Evolutionary conservation across 1,284 basidiomycete species (phyloP), one percentile per base, ranked within the genome.

Genomic region (Fistulina hepatica): DNA sequence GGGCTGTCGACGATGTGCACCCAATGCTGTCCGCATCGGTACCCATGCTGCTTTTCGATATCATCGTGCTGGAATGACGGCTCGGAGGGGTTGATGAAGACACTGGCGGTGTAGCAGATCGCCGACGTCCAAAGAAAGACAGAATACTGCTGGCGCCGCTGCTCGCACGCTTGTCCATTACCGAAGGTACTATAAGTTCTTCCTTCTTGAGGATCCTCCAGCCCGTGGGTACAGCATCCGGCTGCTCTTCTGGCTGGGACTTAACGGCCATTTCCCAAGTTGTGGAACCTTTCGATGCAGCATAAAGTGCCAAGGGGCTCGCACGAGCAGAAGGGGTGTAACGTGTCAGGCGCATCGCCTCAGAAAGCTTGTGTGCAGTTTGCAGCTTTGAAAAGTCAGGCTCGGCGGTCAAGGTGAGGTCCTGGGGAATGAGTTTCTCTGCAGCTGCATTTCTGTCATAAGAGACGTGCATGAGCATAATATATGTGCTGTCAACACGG

Each of bases 231-330:
- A 65, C 56, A 44, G 74, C 73, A 25, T 79, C 73, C 21, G 64
- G 58, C n/a, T 58, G 45, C 23, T 61, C 44, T 13, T 70, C 71
- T 24, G 67, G 64, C 32, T 59, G 61, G 3, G 69, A 61, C 53
- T 74, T 81, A 1, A 83, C 59, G 10, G 76, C 68, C 9, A 63
- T 63, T 50, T 84, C 78, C 82, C 82, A 85, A 21, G 79, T 72
- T 12, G 70, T 69, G 4, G 76, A 78, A 2, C 79, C 80, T 53
- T 78, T 81, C 0, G 76, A 72, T 7, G 71, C 62, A 26, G 80
- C 51, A 48, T 80, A 74, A 40, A 72, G 63, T 8, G 75, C 65
- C 56, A 83, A 65, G 2, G 81, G 81, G 46, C 81, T 80, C 25
- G 51, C 54, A 16, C 65, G 65, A 5, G 73, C 64, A 19, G 72